Conservation (phyloP, 2,329 filamentous ascomycete genomes). For the Mycosphaerella arachidis region DNA sequence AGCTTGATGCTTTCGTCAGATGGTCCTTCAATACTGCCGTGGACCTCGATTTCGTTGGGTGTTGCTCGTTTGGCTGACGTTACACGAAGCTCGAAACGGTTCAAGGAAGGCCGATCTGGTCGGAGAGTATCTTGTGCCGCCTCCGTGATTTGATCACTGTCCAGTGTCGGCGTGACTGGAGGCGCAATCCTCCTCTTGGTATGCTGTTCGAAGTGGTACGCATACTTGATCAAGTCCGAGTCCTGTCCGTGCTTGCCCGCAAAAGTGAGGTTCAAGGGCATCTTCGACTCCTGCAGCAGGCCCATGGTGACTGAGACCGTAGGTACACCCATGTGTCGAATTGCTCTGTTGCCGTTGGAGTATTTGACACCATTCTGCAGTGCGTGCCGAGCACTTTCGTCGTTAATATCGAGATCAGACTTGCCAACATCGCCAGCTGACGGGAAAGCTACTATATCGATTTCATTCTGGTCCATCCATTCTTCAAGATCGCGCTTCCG, state of each 20-base stretch:
- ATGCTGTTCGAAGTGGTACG: slow-evolving; percentile 27
- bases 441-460: slow-evolving; percentile 49
- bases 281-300: slow-evolving; percentile 40
- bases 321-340: slow-evolving; percentile 53
- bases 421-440: slow-evolving; percentile 48
- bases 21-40: background rate
- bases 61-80: background rate
- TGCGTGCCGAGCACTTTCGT: slow-evolving; percentile 35
- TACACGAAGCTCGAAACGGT: background rate
- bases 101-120: background rate
- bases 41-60: background rate
- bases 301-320: slow-evolving; percentile 54
- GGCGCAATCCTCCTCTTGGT: slow-evolving; percentile 21
- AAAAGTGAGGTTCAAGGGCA: slow-evolving; percentile 54
- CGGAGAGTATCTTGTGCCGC: background rate
- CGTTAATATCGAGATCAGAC: slow-evolving; percentile 44
- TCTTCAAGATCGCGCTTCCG: slow-evolving; percentile 49
- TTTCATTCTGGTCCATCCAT: slow-evolving; percentile 43
- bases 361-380: slow-evolving; percentile 52
- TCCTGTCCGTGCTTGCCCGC: slow-evolving; percentile 49
- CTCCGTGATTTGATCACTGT: slow-evolving; percentile 15
- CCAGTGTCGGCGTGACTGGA: slow-evolving; percentile 24
- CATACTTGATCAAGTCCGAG: slow-evolving; percentile 28
- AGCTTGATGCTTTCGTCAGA: slow-evolving; percentile 4
- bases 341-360: slow-evolving; percentile 50